Base-by-base conservation (phyloP, 1,139 yeast genomes). In the Zygosaccharomyces pseudobailii region DNA sequence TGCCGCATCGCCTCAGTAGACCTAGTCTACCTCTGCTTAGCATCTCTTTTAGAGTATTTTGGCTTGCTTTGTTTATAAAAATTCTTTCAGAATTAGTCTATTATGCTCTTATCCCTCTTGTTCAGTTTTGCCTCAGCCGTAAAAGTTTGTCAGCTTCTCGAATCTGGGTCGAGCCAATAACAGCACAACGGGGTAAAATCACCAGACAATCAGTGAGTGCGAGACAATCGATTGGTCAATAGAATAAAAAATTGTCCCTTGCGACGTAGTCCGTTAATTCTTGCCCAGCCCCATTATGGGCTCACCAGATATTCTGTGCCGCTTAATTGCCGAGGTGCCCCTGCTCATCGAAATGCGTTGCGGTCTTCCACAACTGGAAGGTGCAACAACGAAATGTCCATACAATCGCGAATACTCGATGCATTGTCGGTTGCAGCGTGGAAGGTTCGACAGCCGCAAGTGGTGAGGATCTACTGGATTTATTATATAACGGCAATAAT, bases 351-450 rank as follows among this genome's bases (percentile, higher is more conserved):
- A n/a, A 9, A 17, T 38, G 22, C 20, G 33, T 38, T 38, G 41
- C 41, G 30, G 41, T 27, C 30, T 24, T 38, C 41, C 32, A 22
- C 30, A 38, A 38, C 33, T 38, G 41, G 41, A 28, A 38, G 32
- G 41, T 27, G 17, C 17, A 17, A 25, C 24, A 38, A 10, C 34
- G 41, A 38, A 31, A 38, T 38, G 41, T 38, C 41, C 34, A 38
- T 38, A 38, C 41, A 38, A 38, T 19, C 41, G 41, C 41, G 41
- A 38, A 32, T 30, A 30, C 40, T 37, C 34, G 24, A 20, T 21
- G 41, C 41, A 38, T 38, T 38, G 41, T 38, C 41, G 34, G 34
- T 10, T 38, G 34, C 13, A 23, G 36, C 20, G 23, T 34, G 25
- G 36, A 21, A 34, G 36, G 24, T 35, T 21, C 20, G 27, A 21